phyloP scores from a whole-genome alignment of 208 protist species.

The Leptomonas pyrrhocoris region DNA sequence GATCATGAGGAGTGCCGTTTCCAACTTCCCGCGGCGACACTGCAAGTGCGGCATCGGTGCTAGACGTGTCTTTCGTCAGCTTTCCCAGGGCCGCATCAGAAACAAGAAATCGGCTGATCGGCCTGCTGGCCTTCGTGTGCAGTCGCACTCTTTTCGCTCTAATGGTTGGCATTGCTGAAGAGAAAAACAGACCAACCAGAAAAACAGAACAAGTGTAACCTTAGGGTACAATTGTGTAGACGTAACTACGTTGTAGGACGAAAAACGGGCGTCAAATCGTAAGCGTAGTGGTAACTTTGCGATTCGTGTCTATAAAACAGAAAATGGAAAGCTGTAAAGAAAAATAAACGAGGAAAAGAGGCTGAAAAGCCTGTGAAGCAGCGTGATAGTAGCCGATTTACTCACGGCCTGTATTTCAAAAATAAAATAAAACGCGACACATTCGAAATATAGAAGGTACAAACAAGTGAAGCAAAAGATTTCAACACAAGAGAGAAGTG shows the following conservation, averaged over 20 bases:
- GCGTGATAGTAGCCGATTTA: background rate
- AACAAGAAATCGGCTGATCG: slow-evolving; percentile 46
- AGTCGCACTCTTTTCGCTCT: slow-evolving; percentile 25
- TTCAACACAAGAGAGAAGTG: too few species aligned
- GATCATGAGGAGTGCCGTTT: slow-evolving; percentile 51
- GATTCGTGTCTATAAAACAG: background rate
- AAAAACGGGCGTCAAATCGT: background rate
- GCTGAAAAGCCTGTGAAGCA: slow-evolving; percentile 51
- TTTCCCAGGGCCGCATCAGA: slow-evolving; percentile 34
- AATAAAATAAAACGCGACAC: background rate
- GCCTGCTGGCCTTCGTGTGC: slow-evolving; percentile 4
- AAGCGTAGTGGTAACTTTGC: background rate
- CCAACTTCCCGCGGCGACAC: slow-evolving; percentile 38
- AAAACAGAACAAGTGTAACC: background rate
- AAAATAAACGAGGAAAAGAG: slow-evolving; percentile 23
- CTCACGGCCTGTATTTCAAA: background rate
- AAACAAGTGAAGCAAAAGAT: too few species aligned
- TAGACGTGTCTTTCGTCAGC: slow-evolving; percentile 19
- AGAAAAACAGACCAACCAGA: background rate
- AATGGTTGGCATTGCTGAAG: slow-evolving; percentile 18
- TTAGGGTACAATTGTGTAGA: too few species aligned
- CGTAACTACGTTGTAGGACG: slow-evolving; percentile 4
- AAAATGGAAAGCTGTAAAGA: background rate
- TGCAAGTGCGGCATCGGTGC: slow-evolving; percentile 19
- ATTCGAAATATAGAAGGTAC: too few species aligned